Evolutionary conservation across 2,329 filamentous ascomycete species (phyloP), one percentile per base, ranked within the genome.

Genomic region (Cladosporium sp.): DNA sequence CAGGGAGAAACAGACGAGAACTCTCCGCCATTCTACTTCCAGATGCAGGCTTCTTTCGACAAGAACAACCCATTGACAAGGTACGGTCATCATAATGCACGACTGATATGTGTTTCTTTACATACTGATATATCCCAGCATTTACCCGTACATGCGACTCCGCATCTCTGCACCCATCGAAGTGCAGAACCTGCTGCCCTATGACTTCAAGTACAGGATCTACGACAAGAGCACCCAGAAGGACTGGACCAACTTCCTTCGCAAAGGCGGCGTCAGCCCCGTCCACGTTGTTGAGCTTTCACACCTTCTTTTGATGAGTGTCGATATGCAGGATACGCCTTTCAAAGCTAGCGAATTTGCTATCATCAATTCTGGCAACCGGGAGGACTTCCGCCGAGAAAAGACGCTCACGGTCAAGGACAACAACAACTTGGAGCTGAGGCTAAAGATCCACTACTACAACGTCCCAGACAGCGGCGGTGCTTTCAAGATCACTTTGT

Each of bases 141-240:
- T 85, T 54, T 99, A 99, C 65, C 93, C 93, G 0, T 93, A 93
- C 68, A 97, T 99, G 93, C 85, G 84, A 53, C 79, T 99, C 57
- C 88, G 91, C 58, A 80, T 99, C 2, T 95, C 89, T 19, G 92
- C 93, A 0, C 93, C 95, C 0, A 83, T 99, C 12, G 92, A 96
- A 43, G 79, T 99, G 4, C 92, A 99, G 68, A 99, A 99, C 58
- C 74, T 99, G 38, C 73, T 99, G 32, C 93, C 93, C 0, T 97
- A 93, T 65, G 93, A 99, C 70, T 99, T 99, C 82, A 97, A 99
- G 70, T 99, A 99, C 68, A 84, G 92, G 50, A 97, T 99, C 50
- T 99, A 97, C 64, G 93, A 99, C 74, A 96, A 95, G 73, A 95
- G 96, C 68, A 96, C 91, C 0, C 95, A 92, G 76, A 96, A 95